Evolutionary conservation across 805 yeast species (phyloP).

Genomic region (Monosporozyma unispora): DNA sequence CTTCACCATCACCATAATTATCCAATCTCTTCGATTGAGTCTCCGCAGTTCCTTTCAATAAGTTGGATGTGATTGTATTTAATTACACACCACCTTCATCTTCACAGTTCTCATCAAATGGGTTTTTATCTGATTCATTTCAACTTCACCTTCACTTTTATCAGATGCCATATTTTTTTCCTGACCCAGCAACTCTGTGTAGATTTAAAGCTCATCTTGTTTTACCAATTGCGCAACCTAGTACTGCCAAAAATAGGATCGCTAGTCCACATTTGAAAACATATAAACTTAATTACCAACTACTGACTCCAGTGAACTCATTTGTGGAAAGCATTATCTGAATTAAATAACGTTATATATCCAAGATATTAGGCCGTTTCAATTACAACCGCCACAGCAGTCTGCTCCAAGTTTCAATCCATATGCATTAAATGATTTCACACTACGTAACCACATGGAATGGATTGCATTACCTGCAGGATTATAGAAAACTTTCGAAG

Average conservation of each 20-base stretch:
- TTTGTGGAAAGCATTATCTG: slow-evolving; percentile 4
- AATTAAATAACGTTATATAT: not conserved
- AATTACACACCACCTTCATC: slow-evolving; percentile 48
- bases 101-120: slow-evolving; percentile 33
- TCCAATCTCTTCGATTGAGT: slow-evolving; percentile 38
- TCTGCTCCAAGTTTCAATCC: not conserved
- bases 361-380: not conserved
- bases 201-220: not conserved
- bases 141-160: slow-evolving; percentile 12
- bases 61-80: slow-evolving; percentile 38
- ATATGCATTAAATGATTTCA: not conserved
- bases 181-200: not conserved
- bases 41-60: slow-evolving; percentile 28
- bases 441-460: not conserved
- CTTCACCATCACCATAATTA: slow-evolving; percentile 46
- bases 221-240: not conserved
- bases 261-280: not conserved
- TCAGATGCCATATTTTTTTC: not conserved
- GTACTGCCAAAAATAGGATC: not conserved
- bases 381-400: not conserved
- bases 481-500: slow-evolving; percentile 1
- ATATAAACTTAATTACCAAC: not conserved
- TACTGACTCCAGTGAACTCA: slow-evolving; percentile 4
- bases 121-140: slow-evolving; percentile 21
- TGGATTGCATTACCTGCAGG: not conserved